Evolutionary conservation across 495 filamentous ascomycete genomes (phyloP), one percentile per base, ranked within the genome.

Genomic region (Daldinia decipiens): DNA sequence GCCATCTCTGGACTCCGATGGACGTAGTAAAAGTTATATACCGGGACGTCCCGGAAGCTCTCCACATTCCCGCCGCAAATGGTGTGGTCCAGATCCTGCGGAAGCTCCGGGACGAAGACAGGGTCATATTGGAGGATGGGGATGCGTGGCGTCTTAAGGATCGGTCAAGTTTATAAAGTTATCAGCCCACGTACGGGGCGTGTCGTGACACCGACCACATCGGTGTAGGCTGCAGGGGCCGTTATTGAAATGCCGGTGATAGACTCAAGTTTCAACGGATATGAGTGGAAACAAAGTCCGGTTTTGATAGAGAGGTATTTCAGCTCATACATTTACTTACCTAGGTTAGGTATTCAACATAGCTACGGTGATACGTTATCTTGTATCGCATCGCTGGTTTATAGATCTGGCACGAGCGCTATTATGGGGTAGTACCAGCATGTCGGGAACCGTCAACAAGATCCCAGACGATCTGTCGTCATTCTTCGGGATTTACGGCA

Each of bases 11-110:
- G 90, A 90, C 88, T 21, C 81, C 88, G 7, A 90, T 94, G 82
- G 91, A 93, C 74, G 82, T 98, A 47, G 96, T 98, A 27, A 91
- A 92, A 79, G 79, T 89, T 26, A 91, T 99, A 21, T 99, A 99
- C 74, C 83, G 83, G 47, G 90, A 92, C 78, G 87, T 96, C 6
- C 88, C 91, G 5, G 89, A 91, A 77, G 88, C 83, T 68, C 82
- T 99, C 70, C 91, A 93, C 78, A 68, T 83, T 31, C 88, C 95
- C 15, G 93, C 92, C 4, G 89, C 88, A 51, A 80, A 83, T 43
- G 93, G 92, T 4, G 83, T 93, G 24, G 50, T 87, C 50, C 88
- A 90, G 78, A 87, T 95, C 53, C 75, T 95, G 65, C 72, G 80
- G 68, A 95, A 94, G 82, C 79, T 95, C 71, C 81, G 88, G 76